These are phyloP conservation scores for Trichoderma semiorbis DNA, from an alignment of 2,329 filamentous ascomycete species.

Conservation along the genomic window DNA sequence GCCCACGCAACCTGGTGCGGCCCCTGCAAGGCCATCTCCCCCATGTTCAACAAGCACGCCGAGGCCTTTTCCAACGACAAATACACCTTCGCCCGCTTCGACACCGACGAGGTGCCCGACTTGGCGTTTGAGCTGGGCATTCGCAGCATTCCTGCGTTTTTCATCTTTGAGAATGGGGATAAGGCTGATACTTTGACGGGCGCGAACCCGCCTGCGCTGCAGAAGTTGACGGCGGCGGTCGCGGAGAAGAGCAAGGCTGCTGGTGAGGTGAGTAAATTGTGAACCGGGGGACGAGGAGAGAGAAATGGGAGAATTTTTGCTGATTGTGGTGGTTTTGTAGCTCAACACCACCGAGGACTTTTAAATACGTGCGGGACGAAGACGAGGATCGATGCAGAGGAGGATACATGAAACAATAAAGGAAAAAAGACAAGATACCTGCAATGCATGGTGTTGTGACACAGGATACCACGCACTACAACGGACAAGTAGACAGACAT, in stretches of 20 bases:
- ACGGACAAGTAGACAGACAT: not conserved
- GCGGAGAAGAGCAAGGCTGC: slow-evolving; percentile 25
- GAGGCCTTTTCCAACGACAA: slow-evolving; percentile 34
- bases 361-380: not conserved
- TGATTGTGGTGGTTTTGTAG: not conserved
- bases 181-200: slow-evolving; percentile 44
- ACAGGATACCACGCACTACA: not conserved
- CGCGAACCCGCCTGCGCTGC: slow-evolving; percentile 34
- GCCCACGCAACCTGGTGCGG: slow-evolving; percentile 60
- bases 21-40: slow-evolving; percentile 58
- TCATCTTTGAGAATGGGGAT: slow-evolving; percentile 56
- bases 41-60: slow-evolving; percentile 50
- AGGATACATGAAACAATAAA: not conserved
- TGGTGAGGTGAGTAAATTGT: slow-evolving; percentile 17
- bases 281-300: not conserved
- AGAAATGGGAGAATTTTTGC: not conserved
- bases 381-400: not conserved
- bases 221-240: slow-evolving; percentile 27
- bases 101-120: slow-evolving; percentile 53
- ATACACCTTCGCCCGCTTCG: slow-evolving; percentile 56
- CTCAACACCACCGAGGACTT: not conserved
- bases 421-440: not conserved
- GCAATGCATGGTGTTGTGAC: not conserved
- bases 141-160: slow-evolving; percentile 57
- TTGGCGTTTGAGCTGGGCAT: slow-evolving; percentile 49